Percentiles rank a stretch among this genome's conserved stretches.
Evolutionary conservation across 495 filamentous ascomycete genomes (phyloP).

Genomic region (Copromyces sp.): DNA sequence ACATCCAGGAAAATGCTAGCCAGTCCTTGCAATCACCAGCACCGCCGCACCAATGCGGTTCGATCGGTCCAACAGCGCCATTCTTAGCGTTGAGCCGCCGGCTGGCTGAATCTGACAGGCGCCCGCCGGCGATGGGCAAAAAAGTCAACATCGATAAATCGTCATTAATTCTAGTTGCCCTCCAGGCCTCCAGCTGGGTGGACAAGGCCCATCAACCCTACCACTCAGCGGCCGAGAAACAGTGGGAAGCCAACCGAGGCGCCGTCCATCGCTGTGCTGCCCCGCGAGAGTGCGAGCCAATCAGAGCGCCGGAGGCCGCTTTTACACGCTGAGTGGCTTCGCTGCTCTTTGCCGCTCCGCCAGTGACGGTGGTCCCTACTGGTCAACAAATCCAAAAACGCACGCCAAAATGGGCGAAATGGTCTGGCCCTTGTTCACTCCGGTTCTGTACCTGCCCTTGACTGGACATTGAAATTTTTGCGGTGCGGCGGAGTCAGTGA

Average conservation of each 20-base stretch:
- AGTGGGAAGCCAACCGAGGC: not conserved
- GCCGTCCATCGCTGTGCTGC: constrained; percentile 6
- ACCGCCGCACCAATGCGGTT: not conserved
- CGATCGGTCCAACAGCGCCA: not conserved
- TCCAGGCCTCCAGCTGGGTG: not conserved
- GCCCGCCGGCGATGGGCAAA: not conserved
- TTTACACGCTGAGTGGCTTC: constrained; percentile 7
- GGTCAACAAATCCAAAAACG: not conserved
- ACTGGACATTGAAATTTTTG: constrained; percentile 1
- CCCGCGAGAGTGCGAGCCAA: constrained; percentile 9
- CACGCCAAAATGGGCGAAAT: not conserved
- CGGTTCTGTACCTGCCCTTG: not conserved
- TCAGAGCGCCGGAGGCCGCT: constrained; percentile 8
- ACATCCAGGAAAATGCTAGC: not conserved
- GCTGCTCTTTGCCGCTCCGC: constrained; percentile 2
- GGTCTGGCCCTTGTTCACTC: not conserved
- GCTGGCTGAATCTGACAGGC: not conserved
- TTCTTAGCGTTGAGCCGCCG: not conserved
- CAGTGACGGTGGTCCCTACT: not conserved
- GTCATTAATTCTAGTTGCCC: not conserved
- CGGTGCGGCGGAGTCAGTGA: not conserved
- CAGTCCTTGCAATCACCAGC: not conserved
- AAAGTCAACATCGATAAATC: not conserved
- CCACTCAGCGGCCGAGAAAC: not conserved
- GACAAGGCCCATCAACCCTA: not conserved